Evolutionary conservation across 75 land plant genomes (phyloP).

Genomic region (Larix kaempferi): DNA sequence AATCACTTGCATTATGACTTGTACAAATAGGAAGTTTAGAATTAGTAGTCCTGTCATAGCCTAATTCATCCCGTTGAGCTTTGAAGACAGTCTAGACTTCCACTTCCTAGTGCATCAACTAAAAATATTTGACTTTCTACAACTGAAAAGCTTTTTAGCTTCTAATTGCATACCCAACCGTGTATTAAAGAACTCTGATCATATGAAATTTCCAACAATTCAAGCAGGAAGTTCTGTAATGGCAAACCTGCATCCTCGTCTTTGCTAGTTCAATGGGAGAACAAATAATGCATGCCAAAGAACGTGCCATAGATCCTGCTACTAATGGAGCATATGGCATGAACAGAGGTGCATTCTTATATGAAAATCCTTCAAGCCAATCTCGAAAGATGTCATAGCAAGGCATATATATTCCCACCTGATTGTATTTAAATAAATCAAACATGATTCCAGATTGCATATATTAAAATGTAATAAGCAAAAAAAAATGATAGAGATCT

Average conservation of each 20-base stretch:
- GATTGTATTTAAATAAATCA: constrained; percentile 3
- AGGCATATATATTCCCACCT: constrained; percentile 98
- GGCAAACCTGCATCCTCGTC: constrained; percentile 95
- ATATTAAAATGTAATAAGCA: too few relatives aligned
- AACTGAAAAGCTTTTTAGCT: too few relatives aligned
- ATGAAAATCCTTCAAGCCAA: constrained; percentile 53
- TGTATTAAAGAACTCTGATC: too few relatives aligned
- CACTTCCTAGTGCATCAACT: not conserved
- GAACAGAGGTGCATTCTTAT: constrained; percentile 44
- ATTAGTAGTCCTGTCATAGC: not conserved
- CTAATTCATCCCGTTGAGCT: not conserved
- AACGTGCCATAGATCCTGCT: constrained; percentile 86
- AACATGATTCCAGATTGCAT: too few relatives aligned
- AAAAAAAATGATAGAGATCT: too few relatives aligned
- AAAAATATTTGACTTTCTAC: not conserved
- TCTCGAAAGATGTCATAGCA: constrained; percentile 90
- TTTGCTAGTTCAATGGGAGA: constrained; percentile 94
- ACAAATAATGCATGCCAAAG: constrained; percentile 86
- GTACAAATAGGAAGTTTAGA: not conserved
- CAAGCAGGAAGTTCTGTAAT: too few relatives aligned
- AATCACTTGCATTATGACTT: not conserved
- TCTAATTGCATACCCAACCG: too few relatives aligned
- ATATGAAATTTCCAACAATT: too few relatives aligned
- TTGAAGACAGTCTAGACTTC: not conserved
- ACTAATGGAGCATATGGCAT: constrained; percentile 78